A percentile compares a stretch with the other conserved stretches of the same genome.
phyloP scores from a whole-genome alignment of 2,329 filamentous ascomycete species.

The Pseudocercospora eumusae region DNA sequence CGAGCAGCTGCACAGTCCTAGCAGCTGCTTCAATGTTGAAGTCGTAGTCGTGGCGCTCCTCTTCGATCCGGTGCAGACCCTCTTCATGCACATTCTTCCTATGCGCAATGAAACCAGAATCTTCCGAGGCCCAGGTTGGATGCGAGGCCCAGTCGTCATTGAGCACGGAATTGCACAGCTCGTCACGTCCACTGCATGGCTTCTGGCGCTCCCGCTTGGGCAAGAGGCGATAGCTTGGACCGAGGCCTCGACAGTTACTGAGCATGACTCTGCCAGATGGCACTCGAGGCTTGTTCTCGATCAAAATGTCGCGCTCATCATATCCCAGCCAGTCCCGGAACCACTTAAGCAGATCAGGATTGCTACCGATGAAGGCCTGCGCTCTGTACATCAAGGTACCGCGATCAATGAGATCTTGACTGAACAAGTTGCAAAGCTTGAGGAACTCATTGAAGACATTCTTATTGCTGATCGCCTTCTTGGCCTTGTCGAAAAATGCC shows the following conservation, averaged over 20 bases:
- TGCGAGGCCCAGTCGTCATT: slow-evolving; percentile 99
- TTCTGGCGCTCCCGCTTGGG: slow-evolving; percentile 89
- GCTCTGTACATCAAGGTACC: slow-evolving; percentile 81
- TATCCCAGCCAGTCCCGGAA: slow-evolving; percentile 83
- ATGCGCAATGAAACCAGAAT: slow-evolving; percentile 95
- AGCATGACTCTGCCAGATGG: slow-evolving; percentile 83
- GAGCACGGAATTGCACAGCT: slow-evolving; percentile 87
- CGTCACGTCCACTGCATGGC: slow-evolving; percentile 89
- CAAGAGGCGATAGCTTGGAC: slow-evolving; percentile 89
- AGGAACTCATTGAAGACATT: slow-evolving; percentile 92
- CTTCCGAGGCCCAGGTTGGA: slow-evolving; percentile 97
- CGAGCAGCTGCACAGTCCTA: slow-evolving; percentile 92
- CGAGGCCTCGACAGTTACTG: slow-evolving; percentile 92
- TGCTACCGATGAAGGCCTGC: slow-evolving; percentile 81
- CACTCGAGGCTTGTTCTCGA: slow-evolving; percentile 74
- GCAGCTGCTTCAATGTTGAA: slow-evolving; percentile 95
- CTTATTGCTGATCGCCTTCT: slow-evolving; percentile 93
- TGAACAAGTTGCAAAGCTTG: slow-evolving; percentile 95
- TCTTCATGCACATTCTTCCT: slow-evolving; percentile 96
- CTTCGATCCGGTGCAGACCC: slow-evolving; percentile 90
- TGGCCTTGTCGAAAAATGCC: slow-evolving; percentile 91
- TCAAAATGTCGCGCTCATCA: slow-evolving; percentile 72
- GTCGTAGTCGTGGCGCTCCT: slow-evolving; percentile 97
- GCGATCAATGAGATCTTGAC: slow-evolving; percentile 86
- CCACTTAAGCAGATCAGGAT: slow-evolving; percentile 82